A percentile compares a stretch with the other conserved stretches of the same genome.
Evolutionary conservation across 2,329 filamentous ascomycete species (phyloP).

Genomic region (Thelonectria olida): DNA sequence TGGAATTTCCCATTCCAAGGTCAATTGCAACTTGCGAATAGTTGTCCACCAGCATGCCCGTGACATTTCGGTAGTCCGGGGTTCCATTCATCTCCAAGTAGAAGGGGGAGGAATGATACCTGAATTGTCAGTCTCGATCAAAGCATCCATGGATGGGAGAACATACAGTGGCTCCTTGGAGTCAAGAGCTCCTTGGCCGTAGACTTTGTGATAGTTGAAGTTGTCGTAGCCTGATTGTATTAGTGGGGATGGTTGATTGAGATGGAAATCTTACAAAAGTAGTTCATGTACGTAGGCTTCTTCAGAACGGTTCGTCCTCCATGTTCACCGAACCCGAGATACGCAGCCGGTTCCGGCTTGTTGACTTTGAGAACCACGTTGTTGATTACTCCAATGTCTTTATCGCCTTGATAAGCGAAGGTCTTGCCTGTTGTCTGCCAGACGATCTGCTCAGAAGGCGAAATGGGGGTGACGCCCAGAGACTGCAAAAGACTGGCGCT

Average conservation of each 20-base stretch:
- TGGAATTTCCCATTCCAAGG: slow-evolving; percentile 5
- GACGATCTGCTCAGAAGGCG: slow-evolving; percentile 1
- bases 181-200: slow-evolving; percentile 2
- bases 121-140: not conserved
- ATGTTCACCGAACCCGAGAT: slow-evolving; percentile 13
- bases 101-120: slow-evolving; percentile 10
- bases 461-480: not conserved
- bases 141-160: not conserved
- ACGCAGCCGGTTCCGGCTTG: slow-evolving; percentile 4
- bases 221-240: slow-evolving; percentile 1
- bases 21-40: slow-evolving; percentile 14
- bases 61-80: not conserved
- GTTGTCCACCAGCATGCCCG: slow-evolving; percentile 3
- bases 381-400: not conserved
- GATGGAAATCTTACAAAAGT: not conserved
- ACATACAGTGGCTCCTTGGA: slow-evolving; percentile 9
- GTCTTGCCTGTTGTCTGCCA: slow-evolving; percentile 1
- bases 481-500: not conserved
- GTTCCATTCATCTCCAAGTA: slow-evolving; percentile 8
- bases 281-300: slow-evolving; percentile 12
- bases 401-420: not conserved
- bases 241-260: not conserved
- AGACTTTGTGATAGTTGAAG: slow-evolving; percentile 4
- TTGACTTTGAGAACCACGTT: not conserved
- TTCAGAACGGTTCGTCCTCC: slow-evolving; percentile 10